A percentile compares a stretch with the other conserved stretches of the same genome.
phyloP scores from a whole-genome alignment of 495 filamentous ascomycete genomes.

The Xylaria venustula region DNA sequence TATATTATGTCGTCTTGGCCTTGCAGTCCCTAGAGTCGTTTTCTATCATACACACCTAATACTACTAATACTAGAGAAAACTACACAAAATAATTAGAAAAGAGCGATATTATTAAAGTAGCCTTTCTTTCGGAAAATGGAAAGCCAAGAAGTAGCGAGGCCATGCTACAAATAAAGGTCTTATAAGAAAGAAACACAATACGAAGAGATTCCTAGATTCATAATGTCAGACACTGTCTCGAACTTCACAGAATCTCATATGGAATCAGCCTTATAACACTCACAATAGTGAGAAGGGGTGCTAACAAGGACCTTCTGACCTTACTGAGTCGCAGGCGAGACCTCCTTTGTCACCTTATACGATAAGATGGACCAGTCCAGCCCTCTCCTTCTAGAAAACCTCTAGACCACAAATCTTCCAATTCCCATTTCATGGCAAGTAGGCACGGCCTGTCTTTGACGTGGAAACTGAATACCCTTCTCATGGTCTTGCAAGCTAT shows the following conservation, averaged over 20 bases:
- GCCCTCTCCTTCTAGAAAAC: background rate
- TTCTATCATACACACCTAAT: no score
- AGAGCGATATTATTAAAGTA: no score
- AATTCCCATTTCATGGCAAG: background rate
- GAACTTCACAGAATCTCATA: background rate
- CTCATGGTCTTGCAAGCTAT: slow-evolving; percentile 3
- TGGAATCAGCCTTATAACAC: background rate
- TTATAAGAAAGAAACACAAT: background rate
- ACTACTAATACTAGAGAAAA: no score
- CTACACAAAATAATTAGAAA: no score
- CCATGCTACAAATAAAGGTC: background rate
- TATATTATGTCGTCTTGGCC: no score
- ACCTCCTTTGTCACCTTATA: slow-evolving; percentile 8
- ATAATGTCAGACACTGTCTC: slow-evolving; percentile 1
- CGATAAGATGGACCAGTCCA: slow-evolving; percentile 8
- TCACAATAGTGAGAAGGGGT: background rate
- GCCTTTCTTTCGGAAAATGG: background rate
- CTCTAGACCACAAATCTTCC: background rate
- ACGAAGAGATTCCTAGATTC: background rate
- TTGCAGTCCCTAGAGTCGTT: no score
- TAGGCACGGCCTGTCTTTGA: background rate
- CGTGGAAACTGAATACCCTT: background rate
- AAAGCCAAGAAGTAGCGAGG: background rate
- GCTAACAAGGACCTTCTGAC: slow-evolving; percentile 1
- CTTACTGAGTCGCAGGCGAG: background rate